A percentile compares a stretch with the other conserved stretches of the same genome.
phyloP scores from a whole-genome alignment of 352 stramenopile genomes.

The Phytophthora sp. region DNA sequence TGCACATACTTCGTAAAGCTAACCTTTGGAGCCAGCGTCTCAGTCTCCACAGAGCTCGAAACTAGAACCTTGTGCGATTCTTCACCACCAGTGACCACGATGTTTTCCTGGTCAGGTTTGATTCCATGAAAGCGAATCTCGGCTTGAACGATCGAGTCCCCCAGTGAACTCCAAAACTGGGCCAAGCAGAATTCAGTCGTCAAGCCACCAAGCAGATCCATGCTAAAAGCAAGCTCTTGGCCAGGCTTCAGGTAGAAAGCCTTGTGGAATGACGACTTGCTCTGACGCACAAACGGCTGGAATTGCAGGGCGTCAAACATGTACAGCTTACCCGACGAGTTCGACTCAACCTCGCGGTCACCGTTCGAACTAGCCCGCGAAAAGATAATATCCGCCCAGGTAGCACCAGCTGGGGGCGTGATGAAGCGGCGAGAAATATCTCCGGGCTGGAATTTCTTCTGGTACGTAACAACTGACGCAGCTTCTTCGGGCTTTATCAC shows the following conservation, averaged over 20 bases:
- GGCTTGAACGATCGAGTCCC: constrained; percentile 80
- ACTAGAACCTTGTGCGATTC: constrained; percentile 82
- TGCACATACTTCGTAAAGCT: constrained; percentile 87
- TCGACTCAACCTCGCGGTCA: constrained; percentile 64
- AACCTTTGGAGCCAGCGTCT: constrained; percentile 76
- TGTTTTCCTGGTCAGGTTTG: constrained; percentile 62
- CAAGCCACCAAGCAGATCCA: constrained; percentile 76
- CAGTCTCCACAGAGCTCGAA: constrained; percentile 69
- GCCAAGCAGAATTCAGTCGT: constrained; percentile 90
- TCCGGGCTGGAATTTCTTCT: constrained; percentile 61
- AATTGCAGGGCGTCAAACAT: constrained; percentile 92
- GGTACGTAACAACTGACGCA: constrained; percentile 45
- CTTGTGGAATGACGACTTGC: constrained; percentile 70
- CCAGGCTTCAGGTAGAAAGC: constrained; percentile 71
- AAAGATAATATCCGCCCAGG: constrained; percentile 89
- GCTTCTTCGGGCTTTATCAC: constrained; percentile 84
- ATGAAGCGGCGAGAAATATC: constrained; percentile 85
- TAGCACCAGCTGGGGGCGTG: constrained; percentile 74
- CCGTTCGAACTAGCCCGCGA: constrained; percentile 42
- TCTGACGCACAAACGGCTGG: constrained; percentile 85
- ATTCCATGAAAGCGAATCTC: constrained; percentile 89
- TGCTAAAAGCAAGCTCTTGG: constrained; percentile 67
- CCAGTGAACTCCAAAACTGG: constrained; percentile 91
- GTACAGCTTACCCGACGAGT: constrained; percentile 74
- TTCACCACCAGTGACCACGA: constrained; percentile 68